Evolutionary conservation across 208 protist species (phyloP).

Genomic region (Acanthamoeba lenticulata): DNA sequence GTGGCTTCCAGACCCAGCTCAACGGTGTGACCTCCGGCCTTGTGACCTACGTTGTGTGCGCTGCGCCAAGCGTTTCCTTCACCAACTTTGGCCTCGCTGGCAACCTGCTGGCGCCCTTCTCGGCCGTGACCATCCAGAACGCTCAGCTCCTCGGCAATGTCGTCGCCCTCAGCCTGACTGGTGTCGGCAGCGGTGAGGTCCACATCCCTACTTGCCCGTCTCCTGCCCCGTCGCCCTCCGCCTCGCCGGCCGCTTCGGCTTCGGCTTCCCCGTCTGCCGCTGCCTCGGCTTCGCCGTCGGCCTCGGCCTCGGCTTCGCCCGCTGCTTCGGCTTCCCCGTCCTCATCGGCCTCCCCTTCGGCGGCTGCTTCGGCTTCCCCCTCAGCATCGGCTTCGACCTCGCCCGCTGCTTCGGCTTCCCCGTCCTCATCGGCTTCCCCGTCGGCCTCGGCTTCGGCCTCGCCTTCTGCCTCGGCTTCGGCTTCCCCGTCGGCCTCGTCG

Average conservation of each 20-base stretch:
- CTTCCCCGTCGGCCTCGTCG: not conserved
- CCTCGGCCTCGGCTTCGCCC: not conserved
- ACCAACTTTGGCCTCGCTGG: not conserved
- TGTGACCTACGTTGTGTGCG: conserved; percentile 12
- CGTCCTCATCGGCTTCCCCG: not conserved
- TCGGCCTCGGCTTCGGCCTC: not conserved
- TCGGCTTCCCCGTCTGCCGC: not conserved
- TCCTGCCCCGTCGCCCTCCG: not conserved
- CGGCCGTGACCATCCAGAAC: not conserved
- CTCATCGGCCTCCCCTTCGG: not conserved
- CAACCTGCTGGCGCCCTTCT: conserved; percentile 14
- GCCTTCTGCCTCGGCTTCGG: not conserved
- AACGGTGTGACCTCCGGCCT: not conserved
- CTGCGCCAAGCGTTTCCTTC: not conserved
- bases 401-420: not conserved
- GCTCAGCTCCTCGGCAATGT: conserved; percentile 31
- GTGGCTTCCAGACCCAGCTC: conserved; percentile 25
- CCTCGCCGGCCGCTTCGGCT: not conserved
- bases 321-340: not conserved
- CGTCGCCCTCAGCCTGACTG: not conserved
- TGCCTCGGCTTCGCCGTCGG: not conserved
- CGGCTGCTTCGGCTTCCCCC: not conserved
- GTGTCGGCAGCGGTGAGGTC: conserved; percentile 31
- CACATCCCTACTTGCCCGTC: not conserved
- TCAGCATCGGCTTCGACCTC: not conserved